These are phyloP conservation scores for Ruellia speciosa DNA, from an alignment of 305 asterid genomes.

Conservation along the genomic window DNA sequence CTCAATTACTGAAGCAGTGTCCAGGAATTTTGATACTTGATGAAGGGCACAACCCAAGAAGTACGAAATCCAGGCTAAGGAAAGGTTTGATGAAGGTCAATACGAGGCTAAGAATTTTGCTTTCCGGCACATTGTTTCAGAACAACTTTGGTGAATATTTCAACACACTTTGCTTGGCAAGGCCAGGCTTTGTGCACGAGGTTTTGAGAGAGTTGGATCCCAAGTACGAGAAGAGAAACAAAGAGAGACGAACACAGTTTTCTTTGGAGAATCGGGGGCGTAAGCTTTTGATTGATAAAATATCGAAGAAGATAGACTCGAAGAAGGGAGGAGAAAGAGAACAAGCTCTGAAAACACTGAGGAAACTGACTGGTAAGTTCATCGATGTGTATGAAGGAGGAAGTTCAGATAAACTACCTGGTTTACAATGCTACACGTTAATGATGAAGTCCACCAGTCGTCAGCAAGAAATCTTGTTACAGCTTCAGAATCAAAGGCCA, in stretches of 20 bases:
- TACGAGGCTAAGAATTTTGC: slow-evolving; percentile 70
- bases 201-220: slow-evolving; percentile 88
- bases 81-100: slow-evolving; percentile 86
- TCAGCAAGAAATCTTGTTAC: slow-evolving; percentile 57
- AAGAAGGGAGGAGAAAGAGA: slow-evolving; percentile 52
- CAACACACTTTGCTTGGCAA: slow-evolving; percentile 77
- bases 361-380: slow-evolving; percentile 65
- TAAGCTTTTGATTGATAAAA: slow-evolving; percentile 68
- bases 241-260: slow-evolving; percentile 44
- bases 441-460: slow-evolving; percentile 86
- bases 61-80: slow-evolving; percentile 86
- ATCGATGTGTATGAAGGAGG: slow-evolving; percentile 92
- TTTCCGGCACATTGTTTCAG: slow-evolving; percentile 89
- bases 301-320: slow-evolving; percentile 69
- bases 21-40: slow-evolving; percentile 85
- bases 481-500: slow-evolving; percentile 75
- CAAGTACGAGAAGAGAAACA: slow-evolving; percentile 59
- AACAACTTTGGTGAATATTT: slow-evolving; percentile 93
- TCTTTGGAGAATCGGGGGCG: slow-evolving; percentile 79
- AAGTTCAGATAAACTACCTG: slow-evolving; percentile 68
- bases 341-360: slow-evolving; percentile 60
- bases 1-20: slow-evolving; percentile 72
- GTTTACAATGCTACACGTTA: slow-evolving; percentile 80
- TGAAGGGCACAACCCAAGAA: slow-evolving; percentile 97
- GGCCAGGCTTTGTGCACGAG: slow-evolving; percentile 77